Evolutionary conservation across 1,139 yeast genomes (phyloP).

Genomic region (Taphrina sp.): DNA sequence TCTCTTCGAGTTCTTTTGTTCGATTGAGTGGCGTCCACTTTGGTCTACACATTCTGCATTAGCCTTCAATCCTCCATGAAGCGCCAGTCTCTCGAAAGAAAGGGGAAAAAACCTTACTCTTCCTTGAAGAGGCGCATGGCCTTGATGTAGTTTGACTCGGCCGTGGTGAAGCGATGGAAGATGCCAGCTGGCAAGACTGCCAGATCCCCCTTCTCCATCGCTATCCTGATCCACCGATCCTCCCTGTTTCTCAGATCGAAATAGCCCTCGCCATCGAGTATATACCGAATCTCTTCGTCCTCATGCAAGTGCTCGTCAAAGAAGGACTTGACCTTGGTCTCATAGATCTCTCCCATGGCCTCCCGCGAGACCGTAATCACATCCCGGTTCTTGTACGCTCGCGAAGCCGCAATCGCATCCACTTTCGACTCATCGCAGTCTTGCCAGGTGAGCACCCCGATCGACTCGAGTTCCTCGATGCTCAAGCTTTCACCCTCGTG

Average conservation of each 20-base stretch:
- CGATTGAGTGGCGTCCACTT: slow-evolving; percentile 91
- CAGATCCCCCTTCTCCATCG: slow-evolving; percentile 64
- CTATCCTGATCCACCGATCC: slow-evolving; percentile 78
- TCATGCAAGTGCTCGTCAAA: slow-evolving; percentile 90
- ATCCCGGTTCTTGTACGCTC: slow-evolving; percentile 81
- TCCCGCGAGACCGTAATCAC: slow-evolving; percentile 59
- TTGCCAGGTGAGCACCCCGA: slow-evolving; percentile 72
- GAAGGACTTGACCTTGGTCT: slow-evolving; percentile 65
- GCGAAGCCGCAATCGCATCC: slow-evolving; percentile 61
- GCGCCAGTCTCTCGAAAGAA: neutral
- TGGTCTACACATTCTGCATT: slow-evolving; percentile 53
- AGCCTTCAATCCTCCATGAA: too few species aligned
- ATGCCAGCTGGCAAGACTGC: slow-evolving; percentile 42
- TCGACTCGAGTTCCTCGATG: slow-evolving; percentile 50
- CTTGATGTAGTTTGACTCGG: slow-evolving; percentile 59
- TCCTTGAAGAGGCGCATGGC: slow-evolving; percentile 87
- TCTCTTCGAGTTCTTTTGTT: slow-evolving; percentile 47
- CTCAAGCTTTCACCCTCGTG: slow-evolving; percentile 54
- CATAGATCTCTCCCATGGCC: slow-evolving; percentile 62
- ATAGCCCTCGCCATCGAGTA: slow-evolving; percentile 85
- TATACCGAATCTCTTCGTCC: slow-evolving; percentile 93
- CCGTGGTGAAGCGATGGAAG: slow-evolving; percentile 52
- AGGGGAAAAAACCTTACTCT: slow-evolving; percentile 46
- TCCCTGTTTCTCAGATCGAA: slow-evolving; percentile 75
- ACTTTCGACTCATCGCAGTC: slow-evolving; percentile 56